Percentiles rank a stretch among this genome's conserved stretches.
phyloP scores from a whole-genome alignment of 768 basidiomycete genomes.

The Mycena amicta region DNA sequence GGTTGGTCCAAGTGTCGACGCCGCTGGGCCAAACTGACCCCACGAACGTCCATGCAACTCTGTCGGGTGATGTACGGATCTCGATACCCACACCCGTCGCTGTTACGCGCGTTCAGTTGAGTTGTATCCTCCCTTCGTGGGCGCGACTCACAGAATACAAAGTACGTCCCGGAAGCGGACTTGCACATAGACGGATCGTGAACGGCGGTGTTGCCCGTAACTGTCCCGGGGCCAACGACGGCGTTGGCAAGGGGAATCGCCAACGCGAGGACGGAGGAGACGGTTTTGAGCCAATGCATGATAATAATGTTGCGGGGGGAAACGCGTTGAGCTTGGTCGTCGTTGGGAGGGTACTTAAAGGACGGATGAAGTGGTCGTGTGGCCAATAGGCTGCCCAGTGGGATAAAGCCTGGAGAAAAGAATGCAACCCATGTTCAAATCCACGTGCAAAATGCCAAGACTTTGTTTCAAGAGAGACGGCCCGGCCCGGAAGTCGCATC shows the following conservation, averaged over 20 bases:
- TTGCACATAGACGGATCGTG: constrained; percentile 56
- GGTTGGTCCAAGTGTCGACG: constrained; percentile 48
- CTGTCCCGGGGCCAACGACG: constrained; percentile 38
- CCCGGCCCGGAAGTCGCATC: no score
- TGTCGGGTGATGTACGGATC: constrained; percentile 52
- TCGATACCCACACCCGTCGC: constrained; percentile 50
- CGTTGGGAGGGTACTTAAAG: neutral
- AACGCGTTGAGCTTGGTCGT: neutral
- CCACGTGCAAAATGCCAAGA: no score
- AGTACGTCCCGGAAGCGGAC: constrained; percentile 48
- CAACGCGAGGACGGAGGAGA: constrained; percentile 15
- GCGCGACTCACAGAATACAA: constrained; percentile 45
- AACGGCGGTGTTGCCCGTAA: constrained; percentile 45
- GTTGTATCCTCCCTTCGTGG: neutral
- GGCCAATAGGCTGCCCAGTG: constrained; percentile 6
- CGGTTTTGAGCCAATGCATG: neutral
- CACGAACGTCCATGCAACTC: constrained; percentile 46
- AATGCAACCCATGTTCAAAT: neutral
- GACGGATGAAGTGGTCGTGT: constrained; percentile 1
- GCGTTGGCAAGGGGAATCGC: constrained; percentile 20
- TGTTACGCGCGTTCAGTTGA: constrained; percentile 14
- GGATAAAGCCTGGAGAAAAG: constrained; percentile 18
- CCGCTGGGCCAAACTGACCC: constrained; percentile 54
- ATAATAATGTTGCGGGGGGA: no score
- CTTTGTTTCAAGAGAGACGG: no score